These are phyloP conservation scores for Cercophora scortea DNA, from an alignment of 495 filamentous ascomycete species.

Conservation along the genomic window DNA sequence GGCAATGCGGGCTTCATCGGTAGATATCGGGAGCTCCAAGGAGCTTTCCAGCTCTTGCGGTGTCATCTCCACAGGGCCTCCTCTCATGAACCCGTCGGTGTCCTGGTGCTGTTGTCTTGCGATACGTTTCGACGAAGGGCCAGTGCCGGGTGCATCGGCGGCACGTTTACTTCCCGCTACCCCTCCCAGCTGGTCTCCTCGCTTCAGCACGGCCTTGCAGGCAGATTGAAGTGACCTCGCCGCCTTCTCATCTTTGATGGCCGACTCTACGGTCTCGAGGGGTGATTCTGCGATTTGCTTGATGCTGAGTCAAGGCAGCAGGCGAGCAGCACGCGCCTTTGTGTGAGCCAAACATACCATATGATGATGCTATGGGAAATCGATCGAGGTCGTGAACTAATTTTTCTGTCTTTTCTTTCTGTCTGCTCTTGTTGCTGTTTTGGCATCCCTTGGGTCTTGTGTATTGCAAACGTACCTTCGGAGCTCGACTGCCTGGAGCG, in stretches of 20 bases:
- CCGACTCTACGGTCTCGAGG: conserved; percentile 44
- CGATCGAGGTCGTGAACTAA: not conserved
- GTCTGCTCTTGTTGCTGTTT: too few species aligned
- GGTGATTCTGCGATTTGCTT: conserved; percentile 54
- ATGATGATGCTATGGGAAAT: not conserved
- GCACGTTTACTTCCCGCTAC: conserved; percentile 25
- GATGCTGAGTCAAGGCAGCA: conserved; percentile 32
- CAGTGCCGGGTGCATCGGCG: conserved; percentile 8
- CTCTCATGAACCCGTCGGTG: conserved; percentile 19
- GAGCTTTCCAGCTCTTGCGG: conserved; percentile 59
- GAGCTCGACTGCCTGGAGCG: conserved; percentile 55
- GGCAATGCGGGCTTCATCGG: conserved; percentile 52
- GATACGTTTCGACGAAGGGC: conserved; percentile 31
- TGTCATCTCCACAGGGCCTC: conserved; percentile 31
- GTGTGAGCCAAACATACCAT: not conserved
- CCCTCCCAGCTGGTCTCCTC: conserved; percentile 17
- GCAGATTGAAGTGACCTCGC: conserved; percentile 60
- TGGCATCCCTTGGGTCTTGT: too few species aligned
- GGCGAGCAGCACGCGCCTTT: not conserved
- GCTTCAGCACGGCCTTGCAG: conserved; percentile 55
- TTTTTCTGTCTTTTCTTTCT: not conserved
- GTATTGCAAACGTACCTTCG: conserved; percentile 50
- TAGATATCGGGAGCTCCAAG: conserved; percentile 51
- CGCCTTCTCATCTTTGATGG: conserved; percentile 62
- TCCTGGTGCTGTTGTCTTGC: conserved; percentile 21